These are phyloP conservation scores for Colletotrichum acutatum DNA, from an alignment of 2,329 filamentous ascomycete species.

Conservation along the genomic window DNA sequence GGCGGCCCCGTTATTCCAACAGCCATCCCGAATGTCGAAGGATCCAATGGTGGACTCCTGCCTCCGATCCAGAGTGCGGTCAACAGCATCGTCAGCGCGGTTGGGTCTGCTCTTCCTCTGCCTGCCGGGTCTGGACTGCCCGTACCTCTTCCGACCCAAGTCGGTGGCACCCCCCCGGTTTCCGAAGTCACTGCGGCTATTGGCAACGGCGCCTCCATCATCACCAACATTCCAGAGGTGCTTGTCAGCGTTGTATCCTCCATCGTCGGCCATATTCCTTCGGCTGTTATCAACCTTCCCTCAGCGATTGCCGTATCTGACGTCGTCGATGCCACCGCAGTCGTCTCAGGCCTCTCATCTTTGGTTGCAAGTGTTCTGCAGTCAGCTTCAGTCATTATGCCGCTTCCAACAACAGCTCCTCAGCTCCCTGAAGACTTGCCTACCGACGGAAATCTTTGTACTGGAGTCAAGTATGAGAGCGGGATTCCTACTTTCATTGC, in stretches of 20 bases:
- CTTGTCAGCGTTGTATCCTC: not conserved
- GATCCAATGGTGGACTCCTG: not conserved
- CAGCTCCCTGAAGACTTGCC: conserved; percentile 10
- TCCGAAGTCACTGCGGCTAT: not conserved
- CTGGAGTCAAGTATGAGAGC: conserved; percentile 4
- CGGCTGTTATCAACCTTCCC: not conserved
- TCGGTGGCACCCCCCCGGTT: not conserved
- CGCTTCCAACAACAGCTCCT: not conserved
- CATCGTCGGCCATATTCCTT: not conserved
- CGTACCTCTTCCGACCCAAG: not conserved
- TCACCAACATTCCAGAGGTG: not conserved
- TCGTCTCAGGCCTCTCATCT: not conserved
- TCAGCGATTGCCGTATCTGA: not conserved
- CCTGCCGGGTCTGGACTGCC: not conserved
- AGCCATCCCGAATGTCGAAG: not conserved
- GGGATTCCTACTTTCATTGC: conserved; percentile 15
- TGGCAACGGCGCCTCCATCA: not conserved
- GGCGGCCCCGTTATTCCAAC: not conserved
- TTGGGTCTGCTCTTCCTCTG: not conserved
- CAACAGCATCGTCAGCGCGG: not conserved
- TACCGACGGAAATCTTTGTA: not conserved
- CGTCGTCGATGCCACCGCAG: not conserved
- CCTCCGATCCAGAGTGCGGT: not conserved
- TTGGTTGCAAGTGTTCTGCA: not conserved
- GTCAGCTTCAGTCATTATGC: not conserved